These are phyloP conservation scores for Neoboletus magnificus DNA, from an alignment of 768 basidiomycete species.

Conservation along the genomic window DNA sequence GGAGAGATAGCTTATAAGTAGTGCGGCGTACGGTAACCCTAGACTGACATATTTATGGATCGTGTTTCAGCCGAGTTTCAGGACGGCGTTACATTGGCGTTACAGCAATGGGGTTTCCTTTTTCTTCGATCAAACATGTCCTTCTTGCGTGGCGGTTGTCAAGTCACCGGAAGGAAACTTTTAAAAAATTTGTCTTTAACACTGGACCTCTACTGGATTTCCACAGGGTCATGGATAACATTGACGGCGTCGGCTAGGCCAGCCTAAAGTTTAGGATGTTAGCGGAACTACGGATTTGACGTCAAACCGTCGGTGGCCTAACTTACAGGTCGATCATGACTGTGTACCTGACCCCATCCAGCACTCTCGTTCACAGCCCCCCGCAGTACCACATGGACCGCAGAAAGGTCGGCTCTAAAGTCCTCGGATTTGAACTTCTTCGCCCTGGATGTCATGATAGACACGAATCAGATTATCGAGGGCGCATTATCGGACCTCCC, in stretches of 20 bases:
- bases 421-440: too few relatives aligned
- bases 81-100: neutral
- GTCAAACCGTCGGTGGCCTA: neutral
- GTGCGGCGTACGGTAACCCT: neutral
- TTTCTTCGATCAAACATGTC: neutral
- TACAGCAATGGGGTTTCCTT: neutral
- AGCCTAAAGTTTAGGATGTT: neutral
- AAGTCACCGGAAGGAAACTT: neutral
- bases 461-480: too few relatives aligned
- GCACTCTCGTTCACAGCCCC: too few relatives aligned
- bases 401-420: too few relatives aligned
- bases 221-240: neutral
- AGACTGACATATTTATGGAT: neutral
- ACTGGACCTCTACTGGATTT: neutral
- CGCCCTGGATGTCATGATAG: too few relatives aligned
- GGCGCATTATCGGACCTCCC: too few relatives aligned
- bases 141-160: neutral
- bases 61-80: neutral
- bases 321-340: neutral
- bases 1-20: too few relatives aligned
- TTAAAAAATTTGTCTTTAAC: neutral
- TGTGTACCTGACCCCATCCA: too few relatives aligned
- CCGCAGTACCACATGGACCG: too few relatives aligned
- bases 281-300: neutral
- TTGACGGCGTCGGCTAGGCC: neutral